Base-by-base conservation (phyloP, 2,329 filamentous ascomycete genomes). In the Cryoendolithus antarcticus region DNA sequence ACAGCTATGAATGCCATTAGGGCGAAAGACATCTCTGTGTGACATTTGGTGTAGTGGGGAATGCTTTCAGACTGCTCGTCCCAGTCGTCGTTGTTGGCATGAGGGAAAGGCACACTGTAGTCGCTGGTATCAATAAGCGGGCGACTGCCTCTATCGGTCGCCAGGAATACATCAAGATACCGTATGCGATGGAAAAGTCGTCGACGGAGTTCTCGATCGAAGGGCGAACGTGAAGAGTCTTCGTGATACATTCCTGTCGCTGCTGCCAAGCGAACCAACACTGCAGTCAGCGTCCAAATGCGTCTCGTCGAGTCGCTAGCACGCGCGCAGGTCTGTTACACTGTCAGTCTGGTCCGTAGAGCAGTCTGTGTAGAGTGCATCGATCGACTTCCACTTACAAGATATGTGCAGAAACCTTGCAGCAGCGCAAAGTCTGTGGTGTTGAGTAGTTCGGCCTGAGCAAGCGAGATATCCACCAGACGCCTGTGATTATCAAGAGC, bases 191-290 rank as follows among this genome's bases (percentile, higher is more conserved):
- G 51, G 56, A 57, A 60, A 8, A 54, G 32, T 6, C 57, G 49
- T 8, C 55, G 50, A 11, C 54, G 44, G n/a, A 57, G 44, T 41
- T 60, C 56, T 5, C 44, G 48, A 11, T 52, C 42, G 42, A 50
- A 60, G 1, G 51, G 42, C 0, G 52, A 30, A 49, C 43, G 5
- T 39, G 46, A 3, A 33, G 30, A 4, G 41, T 37, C 35, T 11
- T 59, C 57, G 11, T 45, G 44, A 34, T 61, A 52, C 5, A 61
- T 43, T 10, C 46, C 48, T 42, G 54, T 51, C 0, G 54, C 54
- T n/a, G 48, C 49, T 4, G 54, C 58, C 28, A 59, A 54, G n/a
- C 58, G 55, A 2, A 57, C 46, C 1, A 54, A 39, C 4, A 59
- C 30, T 2, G 49, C 50, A 2, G 50, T 44, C 34, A 59, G 30